Conservation (phyloP, 768 basidiomycete genomes). For the Xerocomellus intermedius region DNA sequence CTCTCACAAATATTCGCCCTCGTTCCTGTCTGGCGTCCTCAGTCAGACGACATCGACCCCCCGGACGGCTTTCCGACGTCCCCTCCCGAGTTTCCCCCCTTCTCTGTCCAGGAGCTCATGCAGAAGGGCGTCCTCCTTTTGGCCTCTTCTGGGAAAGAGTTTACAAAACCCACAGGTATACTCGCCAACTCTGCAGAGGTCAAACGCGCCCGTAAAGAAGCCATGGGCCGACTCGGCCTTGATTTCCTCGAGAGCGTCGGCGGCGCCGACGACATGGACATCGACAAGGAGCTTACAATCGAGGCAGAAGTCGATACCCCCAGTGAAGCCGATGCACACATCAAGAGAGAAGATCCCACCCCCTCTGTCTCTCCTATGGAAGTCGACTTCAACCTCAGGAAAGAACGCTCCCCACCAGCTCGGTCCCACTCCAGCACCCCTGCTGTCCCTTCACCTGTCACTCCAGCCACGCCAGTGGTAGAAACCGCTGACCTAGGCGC, state of each 20-base stretch:
- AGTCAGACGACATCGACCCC: slow-evolving; percentile 27
- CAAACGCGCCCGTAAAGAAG: slow-evolving; percentile 83
- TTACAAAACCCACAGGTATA: slow-evolving; percentile 68
- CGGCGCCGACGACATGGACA: slow-evolving; percentile 73
- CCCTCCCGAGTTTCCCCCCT: slow-evolving; percentile 64
- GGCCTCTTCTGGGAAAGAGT: slow-evolving; percentile 94
- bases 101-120: slow-evolving; percentile 76
- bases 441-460: slow-evolving; percentile 48
- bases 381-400: slow-evolving; percentile 39
- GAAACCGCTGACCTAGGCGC: slow-evolving; percentile 48
- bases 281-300: slow-evolving; percentile 76
- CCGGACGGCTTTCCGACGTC: slow-evolving; percentile 27
- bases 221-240: slow-evolving; percentile 83
- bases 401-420: slow-evolving; percentile 40
- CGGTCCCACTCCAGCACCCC: slow-evolving; percentile 47
- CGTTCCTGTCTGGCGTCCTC: slow-evolving; percentile 72
- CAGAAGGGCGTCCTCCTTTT: slow-evolving; percentile 76
- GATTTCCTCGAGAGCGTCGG: slow-evolving; percentile 79
- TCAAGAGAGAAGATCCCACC: slow-evolving; percentile 40
- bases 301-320: slow-evolving; percentile 51
- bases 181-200: slow-evolving; percentile 76
- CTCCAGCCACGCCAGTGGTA: slow-evolving; percentile 32
- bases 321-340: slow-evolving; percentile 38
- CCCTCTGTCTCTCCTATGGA: slow-evolving; percentile 44
- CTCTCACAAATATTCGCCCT: slow-evolving; percentile 84